Evolutionary conservation across 768 basidiomycete genomes (phyloP).

Genomic region (Pisolithus tinctorius): DNA sequence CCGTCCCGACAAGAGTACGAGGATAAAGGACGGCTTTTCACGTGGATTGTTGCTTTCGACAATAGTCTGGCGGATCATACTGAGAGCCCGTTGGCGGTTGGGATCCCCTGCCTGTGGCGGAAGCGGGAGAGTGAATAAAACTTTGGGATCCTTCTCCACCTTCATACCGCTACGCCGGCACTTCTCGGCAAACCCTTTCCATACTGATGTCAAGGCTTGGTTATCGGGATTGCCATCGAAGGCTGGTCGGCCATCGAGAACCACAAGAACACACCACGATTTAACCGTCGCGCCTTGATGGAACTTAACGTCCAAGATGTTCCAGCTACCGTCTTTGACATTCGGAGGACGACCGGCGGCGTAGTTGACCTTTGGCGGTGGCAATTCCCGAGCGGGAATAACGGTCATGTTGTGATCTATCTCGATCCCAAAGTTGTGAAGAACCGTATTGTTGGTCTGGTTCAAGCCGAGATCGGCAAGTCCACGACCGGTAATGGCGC

Average conservation of each 20-base stretch:
- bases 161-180: slow-evolving; percentile 54
- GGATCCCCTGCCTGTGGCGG: slow-evolving; percentile 21
- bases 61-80: slow-evolving; percentile 36
- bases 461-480: slow-evolving; percentile 49
- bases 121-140: slow-evolving; percentile 27
- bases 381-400: slow-evolving; percentile 60
- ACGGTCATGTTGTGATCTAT: slow-evolving; percentile 54
- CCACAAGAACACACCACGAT: slow-evolving; percentile 63
- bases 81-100: slow-evolving; percentile 32
- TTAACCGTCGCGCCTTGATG: slow-evolving; percentile 43
- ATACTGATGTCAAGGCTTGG: slow-evolving; percentile 33
- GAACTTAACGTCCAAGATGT: slow-evolving; percentile 67
- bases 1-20: slow-evolving; percentile 59
- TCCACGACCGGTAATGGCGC: slow-evolving; percentile 51
- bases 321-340: slow-evolving; percentile 65
- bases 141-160: slow-evolving; percentile 28
- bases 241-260: slow-evolving; percentile 25
- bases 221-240: slow-evolving; percentile 23
- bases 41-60: slow-evolving; percentile 17
- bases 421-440: slow-evolving; percentile 51
- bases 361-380: slow-evolving; percentile 53
- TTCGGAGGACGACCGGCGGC: slow-evolving; percentile 33
- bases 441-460: slow-evolving; percentile 26
- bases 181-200: slow-evolving; percentile 49
- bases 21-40: slow-evolving; percentile 52